A percentile compares a stretch with the other conserved stretches of the same genome.
These are phyloP conservation scores for Tulasnella sp. DNA, from an alignment of 768 basidiomycete genomes.

Conservation along the genomic window DNA sequence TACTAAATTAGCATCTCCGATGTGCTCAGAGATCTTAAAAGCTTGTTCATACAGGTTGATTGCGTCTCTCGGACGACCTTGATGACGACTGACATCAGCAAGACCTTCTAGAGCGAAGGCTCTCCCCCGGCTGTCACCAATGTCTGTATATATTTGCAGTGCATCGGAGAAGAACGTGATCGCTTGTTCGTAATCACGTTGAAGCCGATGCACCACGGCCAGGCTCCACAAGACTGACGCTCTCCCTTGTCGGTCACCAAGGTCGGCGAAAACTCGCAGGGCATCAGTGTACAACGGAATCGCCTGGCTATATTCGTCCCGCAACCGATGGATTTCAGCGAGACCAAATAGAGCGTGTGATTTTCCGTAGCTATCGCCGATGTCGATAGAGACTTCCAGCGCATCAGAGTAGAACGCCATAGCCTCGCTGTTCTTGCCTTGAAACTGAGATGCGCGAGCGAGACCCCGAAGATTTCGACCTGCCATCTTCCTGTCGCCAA, in stretches of 20 bases:
- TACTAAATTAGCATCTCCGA: background rate
- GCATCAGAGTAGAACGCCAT: background rate
- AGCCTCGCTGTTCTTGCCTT: background rate
- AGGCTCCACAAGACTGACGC: background rate
- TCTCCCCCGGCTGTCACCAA: background rate
- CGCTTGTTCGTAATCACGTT: too few relatives aligned
- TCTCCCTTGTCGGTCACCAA: background rate
- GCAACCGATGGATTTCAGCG: background rate
- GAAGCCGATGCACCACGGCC: background rate
- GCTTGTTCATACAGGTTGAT: background rate
- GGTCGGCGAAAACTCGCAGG: background rate
- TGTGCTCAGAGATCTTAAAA: background rate
- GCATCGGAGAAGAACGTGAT: too few relatives aligned
- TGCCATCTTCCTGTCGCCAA: too few relatives aligned
- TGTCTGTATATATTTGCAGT: background rate
- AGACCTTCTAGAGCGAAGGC: background rate
- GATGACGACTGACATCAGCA: background rate
- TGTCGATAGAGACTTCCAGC: background rate
- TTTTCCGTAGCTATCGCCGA: background rate
- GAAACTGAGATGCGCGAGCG: background rate
- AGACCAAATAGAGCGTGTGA: background rate
- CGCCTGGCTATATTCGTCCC: background rate
- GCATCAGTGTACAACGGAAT: background rate
- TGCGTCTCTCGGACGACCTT: background rate
- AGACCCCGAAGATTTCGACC: background rate